phyloP scores from a whole-genome alignment of 2,329 filamentous ascomycete species.

The Colletotrichum higginsianum region DNA sequence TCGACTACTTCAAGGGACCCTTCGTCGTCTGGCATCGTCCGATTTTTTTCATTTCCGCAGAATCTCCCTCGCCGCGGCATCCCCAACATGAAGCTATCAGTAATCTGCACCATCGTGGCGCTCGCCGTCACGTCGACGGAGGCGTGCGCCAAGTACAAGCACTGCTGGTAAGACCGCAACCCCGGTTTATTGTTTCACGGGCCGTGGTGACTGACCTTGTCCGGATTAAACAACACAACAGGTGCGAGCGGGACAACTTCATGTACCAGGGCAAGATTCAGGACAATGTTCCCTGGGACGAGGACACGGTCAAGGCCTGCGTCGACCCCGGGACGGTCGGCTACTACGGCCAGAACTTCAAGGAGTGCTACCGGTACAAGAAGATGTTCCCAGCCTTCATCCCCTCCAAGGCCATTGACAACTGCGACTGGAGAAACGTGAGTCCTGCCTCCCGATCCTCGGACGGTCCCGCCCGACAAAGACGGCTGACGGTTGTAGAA shows the following conservation, averaged over 20 bases:
- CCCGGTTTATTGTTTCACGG: no score
- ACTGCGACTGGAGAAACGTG: slow-evolving; percentile 25
- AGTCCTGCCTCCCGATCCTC: not conserved
- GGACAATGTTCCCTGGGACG: slow-evolving; percentile 18
- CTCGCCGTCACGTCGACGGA: slow-evolving; percentile 15
- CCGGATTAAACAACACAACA: not conserved
- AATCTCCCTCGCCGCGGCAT: not conserved
- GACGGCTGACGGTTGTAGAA: not conserved
- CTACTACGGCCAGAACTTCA: slow-evolving; percentile 24
- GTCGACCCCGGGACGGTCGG: not conserved
- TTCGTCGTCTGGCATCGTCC: not conserved
- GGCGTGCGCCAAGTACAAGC: slow-evolving; percentile 25
- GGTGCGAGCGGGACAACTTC: slow-evolving; percentile 6
- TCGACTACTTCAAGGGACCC: not conserved
- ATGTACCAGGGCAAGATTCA: slow-evolving; percentile 14
- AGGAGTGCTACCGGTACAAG: slow-evolving; percentile 30
- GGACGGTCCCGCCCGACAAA: not conserved
- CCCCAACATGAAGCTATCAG: slow-evolving; percentile 18
- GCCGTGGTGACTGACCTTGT: not conserved
- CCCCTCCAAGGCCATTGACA: slow-evolving; percentile 16
- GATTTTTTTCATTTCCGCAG: not conserved
- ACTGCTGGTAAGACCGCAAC: not conserved
- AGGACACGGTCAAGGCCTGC: not conserved
- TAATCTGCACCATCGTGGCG: not conserved
- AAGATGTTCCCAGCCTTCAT: not conserved